Evolutionary conservation across 225 moss, liverwort and hornwort species (phyloP).

Genomic region (Climacium dendroides): DNA sequence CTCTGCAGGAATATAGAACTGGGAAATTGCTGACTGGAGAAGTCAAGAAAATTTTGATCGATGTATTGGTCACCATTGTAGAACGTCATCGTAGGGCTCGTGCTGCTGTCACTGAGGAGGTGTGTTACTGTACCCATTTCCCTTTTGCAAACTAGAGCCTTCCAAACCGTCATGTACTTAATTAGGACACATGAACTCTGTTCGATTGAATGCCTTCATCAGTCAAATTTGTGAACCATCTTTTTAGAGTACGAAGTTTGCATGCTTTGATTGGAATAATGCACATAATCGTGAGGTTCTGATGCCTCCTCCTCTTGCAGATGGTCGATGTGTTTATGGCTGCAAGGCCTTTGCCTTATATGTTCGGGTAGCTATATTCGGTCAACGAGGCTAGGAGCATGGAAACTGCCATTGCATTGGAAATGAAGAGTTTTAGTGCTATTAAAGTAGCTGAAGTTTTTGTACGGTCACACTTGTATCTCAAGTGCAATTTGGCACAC

Average conservation of each 20-base stretch:
- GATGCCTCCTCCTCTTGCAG: constrained; percentile 21
- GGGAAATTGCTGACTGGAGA: constrained; percentile 76
- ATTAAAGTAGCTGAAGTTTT: neutral
- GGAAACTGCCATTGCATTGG: neutral
- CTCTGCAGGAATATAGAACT: constrained; percentile 57
- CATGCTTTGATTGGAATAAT: neutral
- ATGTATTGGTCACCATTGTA: constrained; percentile 61
- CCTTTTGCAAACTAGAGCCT: neutral
- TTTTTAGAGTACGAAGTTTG: neutral
- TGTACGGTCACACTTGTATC: neutral
- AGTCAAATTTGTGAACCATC: neutral
- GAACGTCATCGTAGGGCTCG: constrained; percentile 72
- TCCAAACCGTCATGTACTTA: neutral
- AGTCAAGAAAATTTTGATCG: constrained; percentile 71
- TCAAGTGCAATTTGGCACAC: neutral
- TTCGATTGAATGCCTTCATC: neutral
- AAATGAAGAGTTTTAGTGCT: neutral
- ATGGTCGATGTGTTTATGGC: constrained; percentile 93
- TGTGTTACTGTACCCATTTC: neutral
- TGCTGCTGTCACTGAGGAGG: constrained; percentile 75
- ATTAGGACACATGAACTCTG: neutral
- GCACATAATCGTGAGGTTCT: neutral
- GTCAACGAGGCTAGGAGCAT: neutral
- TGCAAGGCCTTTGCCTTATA: constrained; percentile 70
- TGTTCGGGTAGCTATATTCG: constrained; percentile 35